Percentiles rank a stretch among this genome's conserved stretches.
Evolutionary conservation across 495 filamentous ascomycete species (phyloP).

Genomic region (Penicillium samsonianum): DNA sequence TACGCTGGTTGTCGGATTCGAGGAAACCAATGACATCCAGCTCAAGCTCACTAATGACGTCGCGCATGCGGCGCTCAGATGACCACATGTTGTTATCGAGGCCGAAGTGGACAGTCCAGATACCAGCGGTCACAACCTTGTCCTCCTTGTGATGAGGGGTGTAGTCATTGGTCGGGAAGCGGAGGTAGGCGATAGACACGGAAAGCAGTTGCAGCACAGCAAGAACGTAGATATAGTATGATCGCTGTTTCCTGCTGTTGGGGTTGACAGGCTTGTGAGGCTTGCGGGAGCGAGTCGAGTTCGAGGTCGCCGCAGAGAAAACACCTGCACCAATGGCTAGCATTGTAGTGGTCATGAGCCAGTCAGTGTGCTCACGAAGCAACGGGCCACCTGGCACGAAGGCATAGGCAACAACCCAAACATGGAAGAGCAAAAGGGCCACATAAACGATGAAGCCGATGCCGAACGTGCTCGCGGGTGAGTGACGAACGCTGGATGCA

Average conservation of each 20-base stretch:
- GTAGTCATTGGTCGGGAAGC: slow-evolving; percentile 93
- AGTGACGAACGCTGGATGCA: slow-evolving; percentile 69
- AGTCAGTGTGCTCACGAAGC: slow-evolving; percentile 92
- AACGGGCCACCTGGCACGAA: slow-evolving; percentile 97
- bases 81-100: slow-evolving; percentile 99
- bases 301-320: slow-evolving; percentile 67
- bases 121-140: slow-evolving; percentile 85
- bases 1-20: slow-evolving; percentile 91
- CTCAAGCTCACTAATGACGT: slow-evolving; percentile 90
- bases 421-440: slow-evolving; percentile 86
- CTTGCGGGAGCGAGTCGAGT: slow-evolving; percentile 43
- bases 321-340: slow-evolving; percentile 81
- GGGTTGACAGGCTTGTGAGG: slow-evolving; percentile 50
- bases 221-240: slow-evolving; percentile 76
- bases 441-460: slow-evolving; percentile 88
- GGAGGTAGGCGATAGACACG: slow-evolving; percentile 79
- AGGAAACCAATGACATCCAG: slow-evolving; percentile 93
- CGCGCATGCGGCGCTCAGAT: slow-evolving; percentile 89
- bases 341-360: slow-evolving; percentile 87
- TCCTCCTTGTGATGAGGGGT: slow-evolving; percentile 84
- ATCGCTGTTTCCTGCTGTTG: slow-evolving; percentile 55
- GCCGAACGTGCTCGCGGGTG: slow-evolving; percentile 77
- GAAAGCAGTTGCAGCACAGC: slow-evolving; percentile 75
- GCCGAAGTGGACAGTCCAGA: slow-evolving; percentile 99
- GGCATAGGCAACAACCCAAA: slow-evolving; percentile 98